A percentile compares a stretch with the other conserved stretches of the same genome.
Conservation (phyloP, 2,329 filamentous ascomycete species). For the Chaetomium sp. region DNA sequence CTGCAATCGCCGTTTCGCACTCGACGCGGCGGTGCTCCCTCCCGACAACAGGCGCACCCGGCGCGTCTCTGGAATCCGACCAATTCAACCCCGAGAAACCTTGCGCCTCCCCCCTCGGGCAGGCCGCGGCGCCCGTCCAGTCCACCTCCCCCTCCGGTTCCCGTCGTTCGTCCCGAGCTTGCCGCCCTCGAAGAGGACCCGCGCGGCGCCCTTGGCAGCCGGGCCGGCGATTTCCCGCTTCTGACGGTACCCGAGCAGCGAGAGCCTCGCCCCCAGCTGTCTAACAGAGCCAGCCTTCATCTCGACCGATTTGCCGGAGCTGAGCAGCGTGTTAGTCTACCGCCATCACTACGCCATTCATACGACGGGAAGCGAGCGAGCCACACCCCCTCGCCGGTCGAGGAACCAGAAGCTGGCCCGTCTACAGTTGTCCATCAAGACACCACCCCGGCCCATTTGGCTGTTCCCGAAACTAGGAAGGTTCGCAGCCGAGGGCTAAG, state of each 20-base stretch:
- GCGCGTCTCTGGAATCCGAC: conserved; percentile 55
- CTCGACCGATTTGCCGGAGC: conserved; percentile 41
- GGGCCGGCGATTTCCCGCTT: conserved; percentile 44
- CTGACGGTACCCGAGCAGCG: conserved; percentile 45
- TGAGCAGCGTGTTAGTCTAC: conserved; percentile 47
- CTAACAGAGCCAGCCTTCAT: conserved; percentile 44
- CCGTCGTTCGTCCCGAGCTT: conserved; percentile 41
- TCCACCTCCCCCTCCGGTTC: conserved; percentile 47
- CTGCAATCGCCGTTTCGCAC: conserved; percentile 40
- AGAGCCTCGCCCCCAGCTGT: conserved; percentile 38
- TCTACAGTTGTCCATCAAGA: conserved; percentile 16
- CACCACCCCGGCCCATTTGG: conserved; percentile 6
- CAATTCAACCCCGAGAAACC: conserved; percentile 48
- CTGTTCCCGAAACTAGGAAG: conserved; percentile 15
- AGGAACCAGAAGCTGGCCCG: conserved; percentile 24
- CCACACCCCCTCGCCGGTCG: conserved; percentile 25
- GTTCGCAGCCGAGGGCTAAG: conserved; percentile 28
- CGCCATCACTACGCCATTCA: conserved; percentile 47
- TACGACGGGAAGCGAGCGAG: conserved; percentile 43
- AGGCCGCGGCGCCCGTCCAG: conserved; percentile 46
- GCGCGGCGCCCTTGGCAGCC: conserved; percentile 33
- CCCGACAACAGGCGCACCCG: conserved; percentile 36
- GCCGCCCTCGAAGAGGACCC: conserved; percentile 30
- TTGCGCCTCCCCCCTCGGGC: conserved; percentile 24
- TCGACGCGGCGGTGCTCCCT: conserved; percentile 31